These are phyloP conservation scores for Penicillium herquei DNA, from an alignment of 495 filamentous ascomycete genomes.

Conservation along the genomic window DNA sequence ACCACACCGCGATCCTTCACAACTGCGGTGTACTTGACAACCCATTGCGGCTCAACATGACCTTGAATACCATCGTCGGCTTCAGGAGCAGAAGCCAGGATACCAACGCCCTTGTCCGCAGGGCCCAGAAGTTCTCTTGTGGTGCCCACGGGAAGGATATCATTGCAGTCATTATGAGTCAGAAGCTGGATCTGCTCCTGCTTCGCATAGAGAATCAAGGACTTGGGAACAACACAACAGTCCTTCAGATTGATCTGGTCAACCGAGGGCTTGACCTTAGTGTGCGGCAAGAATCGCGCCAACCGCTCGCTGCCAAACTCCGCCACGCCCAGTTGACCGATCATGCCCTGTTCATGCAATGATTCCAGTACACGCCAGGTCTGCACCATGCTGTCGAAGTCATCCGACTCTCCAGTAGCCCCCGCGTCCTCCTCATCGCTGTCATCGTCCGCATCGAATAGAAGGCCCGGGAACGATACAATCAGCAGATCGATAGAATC, in stretches of 20 bases:
- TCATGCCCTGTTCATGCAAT: constrained; percentile 68
- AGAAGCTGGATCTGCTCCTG: constrained; percentile 80
- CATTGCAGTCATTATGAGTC: constrained; percentile 91
- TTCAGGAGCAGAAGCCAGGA: constrained; percentile 56
- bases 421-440: constrained; percentile 66
- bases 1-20: constrained; percentile 94
- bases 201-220: constrained; percentile 81
- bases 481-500: constrained; percentile 82
- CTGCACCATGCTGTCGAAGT: constrained; percentile 65
- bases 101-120: constrained; percentile 59
- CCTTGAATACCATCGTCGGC: constrained; percentile 57
- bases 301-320: constrained; percentile 88
- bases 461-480: constrained; percentile 87
- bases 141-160: constrained; percentile 83
- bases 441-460: constrained; percentile 90
- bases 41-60: constrained; percentile 85
- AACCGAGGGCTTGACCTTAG: constrained; percentile 73
- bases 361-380: constrained; percentile 73
- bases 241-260: constrained; percentile 97
- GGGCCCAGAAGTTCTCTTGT: constrained; percentile 77
- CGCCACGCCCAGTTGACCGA: constrained; percentile 74
- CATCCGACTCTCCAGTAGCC: constrained; percentile 51
- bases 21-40: constrained; percentile 98
- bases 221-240: constrained; percentile 92
- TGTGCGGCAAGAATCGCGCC: constrained; percentile 59